A percentile compares a stretch with the other conserved stretches of the same genome.
phyloP scores from a whole-genome alignment of 176 grass and related monocot genomes.

The Carex littledalei region DNA sequence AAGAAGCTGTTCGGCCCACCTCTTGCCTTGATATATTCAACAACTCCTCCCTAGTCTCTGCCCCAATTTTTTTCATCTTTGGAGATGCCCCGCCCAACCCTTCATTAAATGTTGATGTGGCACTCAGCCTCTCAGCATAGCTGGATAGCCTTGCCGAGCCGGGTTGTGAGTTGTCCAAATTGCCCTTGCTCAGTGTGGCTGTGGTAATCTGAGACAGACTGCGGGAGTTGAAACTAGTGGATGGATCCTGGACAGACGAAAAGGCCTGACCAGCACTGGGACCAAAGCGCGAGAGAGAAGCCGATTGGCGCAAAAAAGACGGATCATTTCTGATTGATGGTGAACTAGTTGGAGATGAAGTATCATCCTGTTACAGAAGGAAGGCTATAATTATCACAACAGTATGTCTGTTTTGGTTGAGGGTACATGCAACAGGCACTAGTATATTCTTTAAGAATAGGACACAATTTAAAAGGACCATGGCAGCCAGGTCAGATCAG shows the following conservation, averaged over 20 bases:
- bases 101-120: constrained; percentile 75
- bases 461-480: neutral
- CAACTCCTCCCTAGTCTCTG: constrained; percentile 89
- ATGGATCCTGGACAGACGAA: constrained; percentile 54
- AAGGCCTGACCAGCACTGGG: constrained; percentile 35
- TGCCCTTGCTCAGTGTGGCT: constrained; percentile 59
- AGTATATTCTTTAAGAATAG: neutral
- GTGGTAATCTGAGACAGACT: constrained; percentile 60
- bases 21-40: constrained; percentile 35
- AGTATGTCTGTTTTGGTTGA: neutral
- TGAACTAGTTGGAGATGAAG: constrained; percentile 29
- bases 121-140: constrained; percentile 71
- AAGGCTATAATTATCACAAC: constrained; percentile 3
- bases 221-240: constrained; percentile 28
- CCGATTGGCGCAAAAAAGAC: constrained; percentile 41
- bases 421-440: constrained; percentile 14
- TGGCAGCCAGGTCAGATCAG: neutral
- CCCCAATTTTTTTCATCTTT: constrained; percentile 89
- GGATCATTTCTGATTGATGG: constrained; percentile 58
- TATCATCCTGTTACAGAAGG: constrained; percentile 47
- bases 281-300: constrained; percentile 57
- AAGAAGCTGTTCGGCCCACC: constrained; percentile 3
- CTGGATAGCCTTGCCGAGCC: constrained; percentile 36
- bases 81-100: constrained; percentile 75
- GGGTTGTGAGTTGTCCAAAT: constrained; percentile 46